Evolutionary conservation across 2,329 filamentous ascomycete genomes (phyloP).

Genomic region (Colletotrichum navitas): DNA sequence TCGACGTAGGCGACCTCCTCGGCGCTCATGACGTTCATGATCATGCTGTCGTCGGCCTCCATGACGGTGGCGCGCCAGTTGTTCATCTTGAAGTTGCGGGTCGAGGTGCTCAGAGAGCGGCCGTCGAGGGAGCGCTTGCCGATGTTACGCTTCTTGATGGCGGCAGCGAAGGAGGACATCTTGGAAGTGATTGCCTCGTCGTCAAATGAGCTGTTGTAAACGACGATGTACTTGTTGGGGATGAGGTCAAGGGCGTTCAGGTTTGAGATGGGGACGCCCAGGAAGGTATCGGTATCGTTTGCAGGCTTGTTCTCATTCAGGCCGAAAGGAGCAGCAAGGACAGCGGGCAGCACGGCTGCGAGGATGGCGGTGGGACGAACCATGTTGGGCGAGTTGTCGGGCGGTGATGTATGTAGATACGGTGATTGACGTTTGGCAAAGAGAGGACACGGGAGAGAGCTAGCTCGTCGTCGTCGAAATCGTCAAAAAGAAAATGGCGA

Average conservation of each 20-base stretch:
- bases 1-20: conserved; percentile 66
- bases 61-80: conserved; percentile 67
- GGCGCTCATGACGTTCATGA: conserved; percentile 61
- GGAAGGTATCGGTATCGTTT: conserved; percentile 45
- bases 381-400: conserved; percentile 42
- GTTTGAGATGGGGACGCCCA: conserved; percentile 64
- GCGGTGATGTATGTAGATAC: conserved; percentile 18
- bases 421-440: conserved; percentile 28
- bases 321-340: conserved; percentile 46
- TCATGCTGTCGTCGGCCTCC: conserved; percentile 64
- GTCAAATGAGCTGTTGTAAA: conserved; percentile 69
- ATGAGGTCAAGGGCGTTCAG: conserved; percentile 62
- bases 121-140: conserved; percentile 63
- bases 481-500: conserved; percentile 25
- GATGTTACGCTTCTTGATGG: conserved; percentile 69
- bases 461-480: conserved; percentile 38
- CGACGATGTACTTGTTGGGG: conserved; percentile 72
- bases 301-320: conserved; percentile 38
- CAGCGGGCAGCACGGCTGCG: conserved; percentile 44
- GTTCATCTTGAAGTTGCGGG: conserved; percentile 61
- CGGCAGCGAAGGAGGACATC: conserved; percentile 60
- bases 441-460: conserved; percentile 39
- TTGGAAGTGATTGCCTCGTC: conserved; percentile 63
- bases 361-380: conserved; percentile 44
- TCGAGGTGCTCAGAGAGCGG: conserved; percentile 60